These are phyloP conservation scores for Penicillium sclerotigenum DNA, from an alignment of 2,329 filamentous ascomycete genomes.

Conservation along the genomic window DNA sequence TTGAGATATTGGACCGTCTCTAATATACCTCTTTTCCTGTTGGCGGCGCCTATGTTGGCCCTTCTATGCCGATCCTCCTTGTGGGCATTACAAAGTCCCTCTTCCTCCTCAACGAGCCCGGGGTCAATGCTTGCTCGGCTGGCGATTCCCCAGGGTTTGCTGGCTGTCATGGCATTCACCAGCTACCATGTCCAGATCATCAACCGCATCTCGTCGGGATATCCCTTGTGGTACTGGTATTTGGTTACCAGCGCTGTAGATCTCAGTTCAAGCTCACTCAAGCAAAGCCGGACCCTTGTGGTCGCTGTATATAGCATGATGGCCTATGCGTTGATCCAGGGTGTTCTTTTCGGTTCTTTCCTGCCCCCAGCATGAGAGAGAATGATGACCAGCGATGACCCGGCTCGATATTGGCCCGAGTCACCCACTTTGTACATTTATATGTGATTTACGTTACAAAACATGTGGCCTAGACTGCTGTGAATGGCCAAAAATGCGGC, in stretches of 20 bases:
- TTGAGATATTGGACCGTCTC: constrained; percentile 84
- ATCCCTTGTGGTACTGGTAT: constrained; percentile 86
- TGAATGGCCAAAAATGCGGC: background rate
- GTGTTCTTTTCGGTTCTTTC: constrained; percentile 80
- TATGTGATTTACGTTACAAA: background rate
- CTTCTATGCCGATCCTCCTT: constrained; percentile 63
- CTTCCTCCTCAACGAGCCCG: constrained; percentile 18
- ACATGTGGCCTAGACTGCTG: background rate
- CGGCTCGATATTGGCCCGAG: background rate
- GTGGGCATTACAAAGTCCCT: constrained; percentile 42
- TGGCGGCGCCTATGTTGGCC: constrained; percentile 73
- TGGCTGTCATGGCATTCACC: constrained; percentile 69
- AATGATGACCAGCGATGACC: background rate
- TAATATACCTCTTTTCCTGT: constrained; percentile 82
- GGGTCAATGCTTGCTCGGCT: constrained; percentile 51
- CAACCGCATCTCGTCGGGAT: constrained; percentile 81
- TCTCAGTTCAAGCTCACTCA: constrained; percentile 15
- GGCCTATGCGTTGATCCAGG: constrained; percentile 80
- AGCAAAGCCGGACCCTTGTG: constrained; percentile 20
- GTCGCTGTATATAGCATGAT: constrained; percentile 65
- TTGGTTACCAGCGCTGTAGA: constrained; percentile 52
- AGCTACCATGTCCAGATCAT: constrained; percentile 94
- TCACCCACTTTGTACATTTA: background rate
- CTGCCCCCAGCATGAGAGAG: constrained; percentile 68
- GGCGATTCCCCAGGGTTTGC: constrained; percentile 67